Conservation (phyloP, 1,139 yeast genomes). For the Arxiozyma heterogenica region DNA sequence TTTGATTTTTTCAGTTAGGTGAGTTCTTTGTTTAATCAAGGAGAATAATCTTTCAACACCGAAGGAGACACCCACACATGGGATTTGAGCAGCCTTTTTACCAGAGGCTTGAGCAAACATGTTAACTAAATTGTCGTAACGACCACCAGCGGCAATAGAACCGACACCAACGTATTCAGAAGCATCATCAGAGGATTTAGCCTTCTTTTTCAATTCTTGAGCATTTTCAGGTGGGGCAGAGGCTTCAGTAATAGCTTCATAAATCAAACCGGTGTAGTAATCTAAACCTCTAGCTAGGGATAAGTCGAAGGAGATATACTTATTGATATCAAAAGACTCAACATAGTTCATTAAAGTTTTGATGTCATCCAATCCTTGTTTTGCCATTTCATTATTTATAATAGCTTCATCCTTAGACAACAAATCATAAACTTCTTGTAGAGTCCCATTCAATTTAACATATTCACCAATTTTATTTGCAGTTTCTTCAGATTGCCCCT, state of each 20-base stretch:
- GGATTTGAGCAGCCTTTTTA: slow-evolving; percentile 70
- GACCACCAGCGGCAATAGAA: slow-evolving; percentile 97
- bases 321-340: slow-evolving; percentile 65
- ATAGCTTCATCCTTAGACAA: slow-evolving; percentile 52
- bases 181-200: slow-evolving; percentile 62
- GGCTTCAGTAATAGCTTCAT: slow-evolving; percentile 89
- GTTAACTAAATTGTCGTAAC: slow-evolving; percentile 91
- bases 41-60: slow-evolving; percentile 95
- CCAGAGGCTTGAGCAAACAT: slow-evolving; percentile 84
- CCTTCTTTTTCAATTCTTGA: slow-evolving; percentile 50
- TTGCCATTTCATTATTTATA: slow-evolving; percentile 58
- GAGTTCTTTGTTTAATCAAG: slow-evolving; percentile 64
- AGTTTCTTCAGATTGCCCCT: slow-evolving; percentile 79
- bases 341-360: slow-evolving; percentile 61
- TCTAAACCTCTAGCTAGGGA: slow-evolving; percentile 96
- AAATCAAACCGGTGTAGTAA: slow-evolving; percentile 92
- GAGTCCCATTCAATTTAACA: slow-evolving; percentile 73
- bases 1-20: slow-evolving; percentile 52
- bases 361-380: slow-evolving; percentile 77
- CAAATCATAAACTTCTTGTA: slow-evolving; percentile 54
- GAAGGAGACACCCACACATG: slow-evolving; percentile 94
- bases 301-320: slow-evolving; percentile 71
- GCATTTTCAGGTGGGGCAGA: slow-evolving; percentile 90
- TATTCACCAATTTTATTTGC: slow-evolving; percentile 90
- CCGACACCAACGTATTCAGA: slow-evolving; percentile 97